Conservation (phyloP, 1,284 basidiomycete species). For the Cystobasidium sp. region DNA sequence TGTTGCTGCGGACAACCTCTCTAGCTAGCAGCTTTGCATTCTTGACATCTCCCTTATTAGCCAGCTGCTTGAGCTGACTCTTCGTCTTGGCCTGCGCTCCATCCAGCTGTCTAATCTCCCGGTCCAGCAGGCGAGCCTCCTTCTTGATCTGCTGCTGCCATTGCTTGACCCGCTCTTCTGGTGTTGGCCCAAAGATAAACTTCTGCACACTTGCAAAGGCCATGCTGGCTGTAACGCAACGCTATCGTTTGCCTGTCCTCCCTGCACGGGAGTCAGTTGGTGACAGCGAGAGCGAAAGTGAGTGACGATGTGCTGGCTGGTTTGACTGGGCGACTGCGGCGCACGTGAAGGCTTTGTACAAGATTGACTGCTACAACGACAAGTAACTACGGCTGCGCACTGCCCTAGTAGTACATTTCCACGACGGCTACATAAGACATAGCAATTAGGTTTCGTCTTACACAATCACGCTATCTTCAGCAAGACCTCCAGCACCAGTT, state of each 20-base stretch:
- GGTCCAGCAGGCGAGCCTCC: conserved; percentile 79
- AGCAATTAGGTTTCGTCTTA: neutral
- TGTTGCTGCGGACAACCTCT: conserved; percentile 92
- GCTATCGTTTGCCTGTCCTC: neutral
- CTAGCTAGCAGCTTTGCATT: conserved; percentile 80
- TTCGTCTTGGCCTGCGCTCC: conserved; percentile 79
- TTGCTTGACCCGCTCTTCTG: conserved; percentile 69
- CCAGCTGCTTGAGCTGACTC: conserved; percentile 83
- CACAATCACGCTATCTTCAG: conserved; percentile 28
- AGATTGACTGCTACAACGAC: no score
- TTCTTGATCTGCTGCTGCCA: conserved; percentile 84
- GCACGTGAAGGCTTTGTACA: no score
- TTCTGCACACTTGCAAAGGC: conserved; percentile 36
- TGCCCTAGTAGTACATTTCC: neutral
- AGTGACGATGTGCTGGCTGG: no score
- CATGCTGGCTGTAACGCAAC: neutral
- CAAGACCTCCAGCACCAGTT: conserved; percentile 42
- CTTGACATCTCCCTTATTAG: conserved; percentile 88
- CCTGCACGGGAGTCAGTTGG: neutral
- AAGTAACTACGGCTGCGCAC: neutral
- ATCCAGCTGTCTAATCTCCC: conserved; percentile 94
- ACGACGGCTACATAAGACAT: neutral
- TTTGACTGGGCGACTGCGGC: no score
- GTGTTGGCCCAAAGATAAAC: conserved; percentile 43
- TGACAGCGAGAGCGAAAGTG: no score